Conservation (phyloP, 2,329 filamentous ascomycete species). For the Ophiostoma angusticollis region DNA sequence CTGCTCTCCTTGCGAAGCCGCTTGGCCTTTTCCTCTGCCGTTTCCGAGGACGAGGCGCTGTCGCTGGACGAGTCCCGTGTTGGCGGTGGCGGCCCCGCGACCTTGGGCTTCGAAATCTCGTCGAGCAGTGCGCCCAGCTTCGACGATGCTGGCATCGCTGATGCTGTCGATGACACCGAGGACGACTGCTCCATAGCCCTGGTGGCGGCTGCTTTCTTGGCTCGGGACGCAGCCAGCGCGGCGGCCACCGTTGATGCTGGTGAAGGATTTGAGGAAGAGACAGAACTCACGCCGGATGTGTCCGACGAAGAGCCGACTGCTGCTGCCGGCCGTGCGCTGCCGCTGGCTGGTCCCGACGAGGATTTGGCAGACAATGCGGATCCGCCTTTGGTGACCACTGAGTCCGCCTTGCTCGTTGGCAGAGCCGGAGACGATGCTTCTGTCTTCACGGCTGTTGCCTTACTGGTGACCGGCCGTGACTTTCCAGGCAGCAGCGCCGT, state of each 20-base stretch:
- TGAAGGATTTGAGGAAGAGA: not conserved
- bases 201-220: constrained; percentile 14
- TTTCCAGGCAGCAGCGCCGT: constrained; percentile 33
- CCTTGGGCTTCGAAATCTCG: constrained; percentile 38
- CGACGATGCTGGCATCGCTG: constrained; percentile 25
- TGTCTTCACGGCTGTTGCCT: constrained; percentile 18
- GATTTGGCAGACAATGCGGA: not conserved
- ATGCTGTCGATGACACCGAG: constrained; percentile 5
- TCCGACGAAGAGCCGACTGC: no score
- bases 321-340: constrained; percentile 13
- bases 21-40: constrained; percentile 51
- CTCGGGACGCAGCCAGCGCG: constrained; percentile 9
- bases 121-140: constrained; percentile 43
- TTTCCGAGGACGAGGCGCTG: constrained; percentile 38
- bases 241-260: not conserved
- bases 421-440: constrained; percentile 6
- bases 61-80: constrained; percentile 32
- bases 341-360: no score
- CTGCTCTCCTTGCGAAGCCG: constrained; percentile 61
- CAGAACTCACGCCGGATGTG: no score
- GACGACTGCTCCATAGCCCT: constrained; percentile 20
- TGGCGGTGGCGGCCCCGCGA: constrained; percentile 26
- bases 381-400: not conserved
- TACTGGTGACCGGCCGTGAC: constrained; percentile 28
- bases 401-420: constrained; percentile 9